Conservation (phyloP, 2,329 filamentous ascomycete genomes). For the Penicillium sp. region DNA sequence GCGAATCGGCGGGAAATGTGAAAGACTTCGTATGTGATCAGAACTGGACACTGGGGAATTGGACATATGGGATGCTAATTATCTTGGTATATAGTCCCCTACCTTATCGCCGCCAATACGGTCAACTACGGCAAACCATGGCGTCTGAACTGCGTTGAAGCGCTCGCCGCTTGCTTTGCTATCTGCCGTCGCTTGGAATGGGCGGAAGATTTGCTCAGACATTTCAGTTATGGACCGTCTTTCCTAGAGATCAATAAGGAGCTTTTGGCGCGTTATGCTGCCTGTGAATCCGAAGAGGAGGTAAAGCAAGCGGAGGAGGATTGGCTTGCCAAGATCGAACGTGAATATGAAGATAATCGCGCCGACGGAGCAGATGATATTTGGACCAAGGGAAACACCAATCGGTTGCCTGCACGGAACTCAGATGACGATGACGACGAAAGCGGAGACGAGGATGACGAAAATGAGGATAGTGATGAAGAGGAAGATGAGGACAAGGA, state of each 20-base stretch:
- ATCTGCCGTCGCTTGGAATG: slow-evolving; percentile 92
- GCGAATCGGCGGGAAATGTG: slow-evolving; percentile 89
- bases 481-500: slow-evolving; percentile 56
- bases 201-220: slow-evolving; percentile 77
- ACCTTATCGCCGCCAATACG: slow-evolving; percentile 92
- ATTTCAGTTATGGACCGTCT: slow-evolving; percentile 83
- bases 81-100: slow-evolving; percentile 60
- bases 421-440: slow-evolving; percentile 55
- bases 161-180: slow-evolving; percentile 84
- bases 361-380: slow-evolving; percentile 65
- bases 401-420: slow-evolving; percentile 57
- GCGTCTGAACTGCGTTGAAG: slow-evolving; percentile 93
- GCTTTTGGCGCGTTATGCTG: slow-evolving; percentile 79
- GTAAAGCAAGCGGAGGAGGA: slow-evolving; percentile 81
- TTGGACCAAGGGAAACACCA: slow-evolving; percentile 90
- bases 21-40: slow-evolving; percentile 61
- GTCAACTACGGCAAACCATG: slow-evolving; percentile 98
- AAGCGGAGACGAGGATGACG: slow-evolving; percentile 48
- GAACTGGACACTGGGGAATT: background rate
- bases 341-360: slow-evolving; percentile 80
- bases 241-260: slow-evolving; percentile 89
- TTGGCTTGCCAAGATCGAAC: slow-evolving; percentile 87
- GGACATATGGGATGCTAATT: background rate
- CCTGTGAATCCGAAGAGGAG: slow-evolving; percentile 74
- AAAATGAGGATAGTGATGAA: slow-evolving; percentile 45